These are phyloP conservation scores for Colletotrichum kahawae DNA, from an alignment of 2,329 filamentous ascomycete genomes.

Conservation along the genomic window DNA sequence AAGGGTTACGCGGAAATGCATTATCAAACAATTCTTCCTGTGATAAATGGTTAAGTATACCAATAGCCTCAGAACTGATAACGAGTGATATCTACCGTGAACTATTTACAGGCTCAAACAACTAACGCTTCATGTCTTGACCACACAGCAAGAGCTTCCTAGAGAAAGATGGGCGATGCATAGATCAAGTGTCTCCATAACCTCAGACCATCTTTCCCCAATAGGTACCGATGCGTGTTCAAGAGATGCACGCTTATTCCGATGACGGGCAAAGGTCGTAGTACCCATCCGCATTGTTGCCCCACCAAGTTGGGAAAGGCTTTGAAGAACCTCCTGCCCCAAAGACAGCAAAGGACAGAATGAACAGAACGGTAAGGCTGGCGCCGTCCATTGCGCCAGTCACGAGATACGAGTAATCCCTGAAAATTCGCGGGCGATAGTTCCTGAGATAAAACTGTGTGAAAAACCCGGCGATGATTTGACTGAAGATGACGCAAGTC, in stretches of 20 bases:
- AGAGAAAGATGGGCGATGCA: background rate
- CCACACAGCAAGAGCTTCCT: background rate
- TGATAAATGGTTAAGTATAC: background rate
- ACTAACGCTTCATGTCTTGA: background rate
- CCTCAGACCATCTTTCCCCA: background rate
- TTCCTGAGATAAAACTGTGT: slow-evolving; percentile 58
- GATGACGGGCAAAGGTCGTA: slow-evolving; percentile 51
- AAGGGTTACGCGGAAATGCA: background rate
- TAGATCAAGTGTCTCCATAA: background rate
- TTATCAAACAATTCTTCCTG: background rate
- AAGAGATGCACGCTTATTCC: background rate
- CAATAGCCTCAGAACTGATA: background rate
- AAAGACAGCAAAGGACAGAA: slow-evolving; percentile 61
- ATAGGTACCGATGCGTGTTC: background rate
- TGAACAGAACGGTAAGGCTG: slow-evolving; percentile 51
- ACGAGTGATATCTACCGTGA: accelerated
- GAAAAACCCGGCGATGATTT: slow-evolving; percentile 50
- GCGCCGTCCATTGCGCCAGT: slow-evolving; percentile 60
- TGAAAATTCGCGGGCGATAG: slow-evolving; percentile 56
- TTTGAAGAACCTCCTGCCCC: slow-evolving; percentile 49
- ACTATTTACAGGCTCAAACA: background rate
- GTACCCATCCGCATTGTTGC: slow-evolving; percentile 53
- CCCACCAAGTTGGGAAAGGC: slow-evolving; percentile 60
- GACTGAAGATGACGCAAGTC: slow-evolving; percentile 58
- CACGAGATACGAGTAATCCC: slow-evolving; percentile 58